phyloP scores from a whole-genome alignment of 441 rosid genomes.

The Gossypium trilobum region DNA sequence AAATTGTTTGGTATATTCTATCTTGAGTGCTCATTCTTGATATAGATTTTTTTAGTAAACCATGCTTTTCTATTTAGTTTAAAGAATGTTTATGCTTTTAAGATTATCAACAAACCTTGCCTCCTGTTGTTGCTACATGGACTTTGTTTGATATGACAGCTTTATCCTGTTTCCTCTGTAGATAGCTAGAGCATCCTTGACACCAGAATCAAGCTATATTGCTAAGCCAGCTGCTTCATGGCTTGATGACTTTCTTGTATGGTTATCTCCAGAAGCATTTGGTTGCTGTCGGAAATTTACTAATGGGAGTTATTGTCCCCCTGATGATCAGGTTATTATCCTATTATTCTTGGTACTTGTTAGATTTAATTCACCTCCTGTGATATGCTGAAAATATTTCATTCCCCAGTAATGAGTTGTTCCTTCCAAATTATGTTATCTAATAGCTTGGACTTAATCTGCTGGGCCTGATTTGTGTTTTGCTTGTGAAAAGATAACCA shows the following conservation, averaged over 20 bases:
- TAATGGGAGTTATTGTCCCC: constrained; percentile 91
- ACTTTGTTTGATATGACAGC: constrained; percentile 3
- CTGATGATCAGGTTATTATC: constrained; percentile 76
- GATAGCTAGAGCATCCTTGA: constrained; percentile 81
- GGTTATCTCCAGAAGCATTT: constrained; percentile 99
- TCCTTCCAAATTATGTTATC: background rate
- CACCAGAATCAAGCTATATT: constrained; percentile 76
- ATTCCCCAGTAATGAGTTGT: background rate
- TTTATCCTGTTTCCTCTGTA: constrained; percentile 20
- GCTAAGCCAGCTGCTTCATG: constrained; percentile 99
- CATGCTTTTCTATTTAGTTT: background rate
- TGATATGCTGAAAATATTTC: background rate
- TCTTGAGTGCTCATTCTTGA: background rate
- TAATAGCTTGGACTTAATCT: constrained; percentile 9
- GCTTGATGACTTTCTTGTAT: constrained; percentile 97
- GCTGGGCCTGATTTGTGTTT: background rate
- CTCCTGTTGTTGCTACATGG: constrained; percentile 10
- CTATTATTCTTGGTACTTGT: constrained; percentile 12
- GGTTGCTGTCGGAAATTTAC: constrained; percentile 95
- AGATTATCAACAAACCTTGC: background rate
- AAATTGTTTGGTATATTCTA: constrained; percentile 3
- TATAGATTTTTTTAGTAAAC: background rate
- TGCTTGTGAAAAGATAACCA: background rate
- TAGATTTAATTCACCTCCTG: background rate
- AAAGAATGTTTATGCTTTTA: constrained; percentile 3